Conservation (phyloP, 257 asterid species). For the Gardenia jasminoides region DNA sequence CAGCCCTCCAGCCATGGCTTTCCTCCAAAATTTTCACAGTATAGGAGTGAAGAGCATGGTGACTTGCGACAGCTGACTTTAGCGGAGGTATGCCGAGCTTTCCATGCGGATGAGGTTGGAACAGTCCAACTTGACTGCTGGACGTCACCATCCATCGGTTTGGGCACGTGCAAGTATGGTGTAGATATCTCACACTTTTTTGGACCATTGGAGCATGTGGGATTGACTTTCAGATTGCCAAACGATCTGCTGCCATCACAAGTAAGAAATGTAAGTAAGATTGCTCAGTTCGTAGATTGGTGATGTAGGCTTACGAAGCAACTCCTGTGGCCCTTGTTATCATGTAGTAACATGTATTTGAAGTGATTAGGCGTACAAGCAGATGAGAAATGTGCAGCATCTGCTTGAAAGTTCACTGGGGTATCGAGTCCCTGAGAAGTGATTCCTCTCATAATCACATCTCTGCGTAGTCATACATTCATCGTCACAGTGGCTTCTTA, state of each 20-base stretch:
- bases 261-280: background rate
- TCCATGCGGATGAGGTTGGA: background rate
- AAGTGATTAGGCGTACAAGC: background rate
- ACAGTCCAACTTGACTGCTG: constrained; percentile 30
- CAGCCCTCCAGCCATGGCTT: constrained; percentile 48
- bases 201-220: constrained; percentile 6
- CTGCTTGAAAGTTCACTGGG: background rate
- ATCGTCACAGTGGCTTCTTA: too few relatives aligned
- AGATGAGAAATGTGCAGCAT: background rate
- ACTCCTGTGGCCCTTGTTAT: background rate
- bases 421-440: background rate
- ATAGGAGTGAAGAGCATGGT: background rate
- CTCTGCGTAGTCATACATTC: too few relatives aligned
- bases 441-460: too few relatives aligned
- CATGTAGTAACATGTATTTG: background rate
- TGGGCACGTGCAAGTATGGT: background rate
- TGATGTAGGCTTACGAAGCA: background rate
- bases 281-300: background rate
- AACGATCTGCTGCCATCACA: background rate
- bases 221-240: background rate
- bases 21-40: background rate
- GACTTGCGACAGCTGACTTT: background rate
- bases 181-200: background rate
- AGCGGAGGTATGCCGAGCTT: background rate
- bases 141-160: background rate